phyloP scores from a whole-genome alignment of 371 early-diverging fungal genomes.

The Mortierella polycephala region DNA sequence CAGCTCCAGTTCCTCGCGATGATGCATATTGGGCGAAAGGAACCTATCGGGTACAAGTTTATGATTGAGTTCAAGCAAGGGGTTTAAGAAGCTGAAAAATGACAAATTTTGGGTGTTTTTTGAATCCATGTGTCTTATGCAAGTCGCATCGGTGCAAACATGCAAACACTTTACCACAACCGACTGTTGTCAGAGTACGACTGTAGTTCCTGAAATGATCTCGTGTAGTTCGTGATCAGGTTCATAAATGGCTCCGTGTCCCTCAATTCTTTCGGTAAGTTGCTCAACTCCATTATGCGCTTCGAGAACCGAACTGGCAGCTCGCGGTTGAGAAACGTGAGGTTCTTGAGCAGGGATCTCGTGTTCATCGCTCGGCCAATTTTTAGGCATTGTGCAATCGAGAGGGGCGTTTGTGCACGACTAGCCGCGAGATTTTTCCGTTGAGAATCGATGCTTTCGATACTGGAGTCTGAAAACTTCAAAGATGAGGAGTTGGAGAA shows the following conservation, averaged over 20 bases:
- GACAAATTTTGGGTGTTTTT: not conserved
- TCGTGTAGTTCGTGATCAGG: constrained; percentile 34
- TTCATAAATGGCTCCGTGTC: constrained; percentile 43
- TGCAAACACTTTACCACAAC: constrained; percentile 17
- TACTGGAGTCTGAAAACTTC: no score
- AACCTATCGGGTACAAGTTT: constrained; percentile 16
- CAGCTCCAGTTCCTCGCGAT: constrained; percentile 25
- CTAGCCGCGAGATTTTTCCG: constrained; percentile 38
- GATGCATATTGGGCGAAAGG: constrained; percentile 30
- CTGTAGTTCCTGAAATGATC: constrained; percentile 35
- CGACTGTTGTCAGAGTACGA: constrained; percentile 39
- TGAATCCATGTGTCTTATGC: no score
- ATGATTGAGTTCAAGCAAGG: not conserved
- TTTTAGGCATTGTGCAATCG: constrained; percentile 43
- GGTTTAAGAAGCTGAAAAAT: not conserved
- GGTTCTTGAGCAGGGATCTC: constrained; percentile 47
- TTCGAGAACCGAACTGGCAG: constrained; percentile 48
- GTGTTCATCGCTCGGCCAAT: constrained; percentile 37
- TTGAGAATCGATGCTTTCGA: constrained; percentile 12
- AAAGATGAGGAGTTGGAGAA: no score
- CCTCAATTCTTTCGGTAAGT: constrained; percentile 31
- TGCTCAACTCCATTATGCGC: constrained; percentile 38
- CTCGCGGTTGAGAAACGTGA: constrained; percentile 44
- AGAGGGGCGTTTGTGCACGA: constrained; percentile 40
- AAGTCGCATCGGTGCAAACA: not conserved